phyloP scores from a whole-genome alignment of 805 yeast genomes.

The Alloascoidea hylecoeti region DNA sequence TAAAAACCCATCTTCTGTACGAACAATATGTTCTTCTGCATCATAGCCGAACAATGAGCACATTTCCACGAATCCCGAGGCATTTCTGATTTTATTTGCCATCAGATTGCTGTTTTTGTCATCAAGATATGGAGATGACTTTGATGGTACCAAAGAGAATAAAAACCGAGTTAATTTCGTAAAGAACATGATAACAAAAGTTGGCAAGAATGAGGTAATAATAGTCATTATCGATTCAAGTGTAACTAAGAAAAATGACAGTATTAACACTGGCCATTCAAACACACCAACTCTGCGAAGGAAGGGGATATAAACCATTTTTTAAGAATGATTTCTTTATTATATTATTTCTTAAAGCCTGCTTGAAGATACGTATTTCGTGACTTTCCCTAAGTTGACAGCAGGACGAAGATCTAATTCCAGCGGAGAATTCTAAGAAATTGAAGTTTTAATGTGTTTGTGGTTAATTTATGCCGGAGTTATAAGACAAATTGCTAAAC shows the following conservation, averaged over 20 bases:
- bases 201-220: conserved; percentile 16
- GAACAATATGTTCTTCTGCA: conserved; percentile 64
- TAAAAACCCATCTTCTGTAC: conserved; percentile 65
- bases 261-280: conserved; percentile 18
- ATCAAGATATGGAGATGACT: conserved; percentile 2
- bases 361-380: too few species aligned
- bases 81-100: conserved; percentile 25
- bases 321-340: too few species aligned
- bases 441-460: too few species aligned
- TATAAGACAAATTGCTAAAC: too few species aligned
- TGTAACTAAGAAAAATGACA: conserved; percentile 16
- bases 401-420: too few species aligned
- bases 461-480: too few species aligned
- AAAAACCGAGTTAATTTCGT: conserved; percentile 7
- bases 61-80: conserved; percentile 47
- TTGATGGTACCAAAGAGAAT: conserved; percentile 5
- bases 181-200: conserved; percentile 11
- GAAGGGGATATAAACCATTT: conserved; percentile 11
- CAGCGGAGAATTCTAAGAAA: too few species aligned
- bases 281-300: conserved; percentile 15
- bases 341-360: too few species aligned
- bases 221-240: conserved; percentile 15
- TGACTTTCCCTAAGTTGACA: too few species aligned
- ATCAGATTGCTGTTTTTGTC: conserved; percentile 7
- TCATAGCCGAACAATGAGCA: conserved; percentile 54